A percentile compares a stretch with the other conserved stretches of the same genome.
Conservation (phyloP, 305 asterid species). For the Solanum chacoense region DNA sequence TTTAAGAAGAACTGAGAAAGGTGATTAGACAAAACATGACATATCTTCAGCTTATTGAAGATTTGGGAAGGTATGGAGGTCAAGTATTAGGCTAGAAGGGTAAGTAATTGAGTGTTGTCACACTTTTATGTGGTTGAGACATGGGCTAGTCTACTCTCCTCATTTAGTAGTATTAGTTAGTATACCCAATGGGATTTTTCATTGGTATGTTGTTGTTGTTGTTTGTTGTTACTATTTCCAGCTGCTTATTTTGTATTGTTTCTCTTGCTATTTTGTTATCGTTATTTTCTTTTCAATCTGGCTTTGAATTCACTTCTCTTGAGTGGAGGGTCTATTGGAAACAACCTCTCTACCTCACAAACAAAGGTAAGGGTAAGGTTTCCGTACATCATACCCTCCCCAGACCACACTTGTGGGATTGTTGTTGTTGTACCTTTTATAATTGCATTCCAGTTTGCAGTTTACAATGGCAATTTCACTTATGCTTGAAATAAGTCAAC, state of each 20-base stretch:
- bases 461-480: not conserved
- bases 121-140: not conserved
- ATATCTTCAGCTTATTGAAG: not conserved
- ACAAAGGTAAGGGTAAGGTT: not conserved
- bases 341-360: not conserved
- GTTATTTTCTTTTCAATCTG: not conserved
- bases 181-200: not conserved
- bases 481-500: not conserved
- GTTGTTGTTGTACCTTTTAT: not conserved
- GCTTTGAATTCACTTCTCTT: not conserved
- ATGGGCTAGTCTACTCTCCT: not conserved
- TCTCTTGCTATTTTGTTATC: not conserved
- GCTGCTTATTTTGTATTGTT: not conserved
- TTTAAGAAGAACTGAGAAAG: not conserved
- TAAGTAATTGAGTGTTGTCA: not conserved
- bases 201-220: not conserved
- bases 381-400: not conserved
- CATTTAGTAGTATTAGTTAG: not conserved
- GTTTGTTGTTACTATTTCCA: not conserved
- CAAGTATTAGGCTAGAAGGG: not conserved
- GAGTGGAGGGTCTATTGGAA: not conserved
- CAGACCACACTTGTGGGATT: not conserved
- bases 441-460: not conserved
- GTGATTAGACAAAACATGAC: not conserved
- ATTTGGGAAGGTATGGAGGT: not conserved